Conservation (phyloP, 208 protist genomes). For the Leishmania mexicana region DNA sequence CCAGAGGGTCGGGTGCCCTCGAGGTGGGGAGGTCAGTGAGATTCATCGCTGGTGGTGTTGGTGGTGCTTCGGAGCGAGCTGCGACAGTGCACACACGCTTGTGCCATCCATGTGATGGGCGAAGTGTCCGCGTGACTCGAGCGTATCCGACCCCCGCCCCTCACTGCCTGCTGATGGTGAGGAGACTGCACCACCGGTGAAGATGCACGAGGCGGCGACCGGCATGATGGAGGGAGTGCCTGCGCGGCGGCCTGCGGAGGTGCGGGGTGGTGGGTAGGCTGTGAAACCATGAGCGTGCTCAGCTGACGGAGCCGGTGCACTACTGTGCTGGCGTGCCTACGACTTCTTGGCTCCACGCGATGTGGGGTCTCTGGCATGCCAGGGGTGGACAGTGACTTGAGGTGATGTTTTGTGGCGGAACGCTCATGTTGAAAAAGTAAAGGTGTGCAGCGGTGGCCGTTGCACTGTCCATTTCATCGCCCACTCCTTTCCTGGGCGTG, state of each 20-base stretch:
- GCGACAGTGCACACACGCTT: no score
- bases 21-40: neutral
- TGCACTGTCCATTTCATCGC: neutral
- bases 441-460: no score
- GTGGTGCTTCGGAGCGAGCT: neutral
- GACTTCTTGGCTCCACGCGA: neutral
- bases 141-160: neutral
- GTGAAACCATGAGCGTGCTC: neutral
- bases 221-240: neutral
- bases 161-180: neutral
- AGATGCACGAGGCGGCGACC: neutral
- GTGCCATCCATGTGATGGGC: no score
- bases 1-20: neutral
- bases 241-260: neutral
- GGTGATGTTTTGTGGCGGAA: neutral
- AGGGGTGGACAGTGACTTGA: neutral
- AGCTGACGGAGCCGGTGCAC: neutral
- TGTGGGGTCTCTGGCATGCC: no score
- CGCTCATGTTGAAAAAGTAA: neutral
- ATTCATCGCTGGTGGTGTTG: neutral
- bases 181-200: neutral
- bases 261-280: neutral
- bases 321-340: neutral
- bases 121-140: neutral
- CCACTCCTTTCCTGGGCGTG: neutral